Conservation (phyloP, 495 filamentous ascomycete genomes). For the Neurospora tetrasperma region DNA sequence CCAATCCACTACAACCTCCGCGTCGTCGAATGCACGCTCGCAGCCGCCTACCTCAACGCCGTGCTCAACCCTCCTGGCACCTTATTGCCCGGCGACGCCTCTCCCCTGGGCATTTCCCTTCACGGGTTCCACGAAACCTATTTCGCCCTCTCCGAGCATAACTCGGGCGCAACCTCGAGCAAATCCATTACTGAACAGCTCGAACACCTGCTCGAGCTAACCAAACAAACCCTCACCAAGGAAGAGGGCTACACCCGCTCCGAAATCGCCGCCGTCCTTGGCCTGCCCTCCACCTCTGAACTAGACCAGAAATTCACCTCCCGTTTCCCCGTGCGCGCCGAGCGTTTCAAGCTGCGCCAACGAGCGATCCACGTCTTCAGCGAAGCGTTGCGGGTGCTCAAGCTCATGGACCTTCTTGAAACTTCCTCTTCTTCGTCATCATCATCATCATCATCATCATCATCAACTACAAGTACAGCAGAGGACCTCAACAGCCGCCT, state of each 20-base stretch:
- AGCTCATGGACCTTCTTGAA: slow-evolving; percentile 66
- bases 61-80: slow-evolving; percentile 47
- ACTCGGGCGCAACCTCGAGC: slow-evolving; percentile 5
- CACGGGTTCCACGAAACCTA: slow-evolving; percentile 78
- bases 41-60: slow-evolving; percentile 55
- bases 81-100: slow-evolving; percentile 62
- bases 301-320: slow-evolving; percentile 66
- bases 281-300: slow-evolving; percentile 50
- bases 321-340: slow-evolving; percentile 77
- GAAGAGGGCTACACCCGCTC: slow-evolving; percentile 79
- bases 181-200: slow-evolving; percentile 43
- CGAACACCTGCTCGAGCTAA: slow-evolving; percentile 53
- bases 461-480: slow-evolving; percentile 12
- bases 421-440: slow-evolving; percentile 13
- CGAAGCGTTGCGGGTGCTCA: slow-evolving; percentile 77
- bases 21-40: slow-evolving; percentile 89
- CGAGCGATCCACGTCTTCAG: slow-evolving; percentile 82
- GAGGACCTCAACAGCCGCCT: slow-evolving; percentile 54
- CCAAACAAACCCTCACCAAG: slow-evolving; percentile 53
- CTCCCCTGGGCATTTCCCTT: slow-evolving; percentile 73
- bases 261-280: slow-evolving; percentile 68
- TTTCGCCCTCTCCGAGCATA: slow-evolving; percentile 37
- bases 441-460: background rate
- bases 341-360: slow-evolving; percentile 77
- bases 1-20: slow-evolving; percentile 93